Evolutionary conservation across 2,329 filamentous ascomycete species (phyloP).

Genomic region (Fusarium sp.): DNA sequence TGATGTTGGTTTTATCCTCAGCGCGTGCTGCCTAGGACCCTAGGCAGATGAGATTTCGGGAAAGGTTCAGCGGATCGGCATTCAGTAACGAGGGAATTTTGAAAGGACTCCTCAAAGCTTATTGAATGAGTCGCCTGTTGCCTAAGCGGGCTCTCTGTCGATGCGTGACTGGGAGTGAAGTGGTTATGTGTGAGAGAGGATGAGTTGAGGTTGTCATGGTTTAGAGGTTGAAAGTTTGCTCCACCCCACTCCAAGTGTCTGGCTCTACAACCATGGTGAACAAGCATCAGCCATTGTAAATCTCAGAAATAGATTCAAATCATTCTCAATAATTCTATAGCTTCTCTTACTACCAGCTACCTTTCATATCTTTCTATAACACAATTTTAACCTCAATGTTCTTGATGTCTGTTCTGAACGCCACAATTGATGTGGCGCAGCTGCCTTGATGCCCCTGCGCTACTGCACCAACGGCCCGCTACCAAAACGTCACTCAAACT

Average conservation of each 20-base stretch:
- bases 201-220: background rate
- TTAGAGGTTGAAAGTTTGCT: background rate
- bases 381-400: background rate
- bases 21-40: constrained; percentile 24
- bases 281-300: background rate
- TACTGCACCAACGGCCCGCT: constrained; percentile 15
- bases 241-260: background rate
- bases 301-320: background rate
- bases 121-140: background rate
- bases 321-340: background rate
- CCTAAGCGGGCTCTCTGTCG: too few species aligned
- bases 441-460: background rate
- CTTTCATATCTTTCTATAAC: background rate
- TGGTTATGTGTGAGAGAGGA: background rate
- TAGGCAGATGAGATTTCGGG: constrained; percentile 24
- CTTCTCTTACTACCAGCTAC: background rate
- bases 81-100: background rate
- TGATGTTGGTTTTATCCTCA: constrained; percentile 17
- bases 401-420: background rate
- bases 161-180: background rate
- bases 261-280: background rate
- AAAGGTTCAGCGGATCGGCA: background rate
- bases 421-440: constrained; percentile 34
- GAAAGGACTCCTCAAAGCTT: too few species aligned
- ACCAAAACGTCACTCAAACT: constrained; percentile 34